Conservation (phyloP, 2,329 filamentous ascomycete genomes). For the Ophiostoma sp. region DNA sequence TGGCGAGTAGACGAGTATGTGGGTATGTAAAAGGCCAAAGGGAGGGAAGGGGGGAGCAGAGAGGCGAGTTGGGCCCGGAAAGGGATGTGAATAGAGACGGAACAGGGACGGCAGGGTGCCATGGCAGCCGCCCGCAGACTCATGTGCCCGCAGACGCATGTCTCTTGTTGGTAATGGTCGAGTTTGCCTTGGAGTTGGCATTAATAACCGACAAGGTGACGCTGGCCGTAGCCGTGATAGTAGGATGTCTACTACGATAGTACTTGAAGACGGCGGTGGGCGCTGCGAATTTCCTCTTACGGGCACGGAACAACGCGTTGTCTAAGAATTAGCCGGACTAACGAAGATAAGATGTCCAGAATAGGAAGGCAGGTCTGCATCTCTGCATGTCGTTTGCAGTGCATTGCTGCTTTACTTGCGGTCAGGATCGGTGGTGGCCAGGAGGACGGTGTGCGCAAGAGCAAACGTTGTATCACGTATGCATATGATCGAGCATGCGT, state of each 20-base stretch:
- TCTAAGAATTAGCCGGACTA: neutral
- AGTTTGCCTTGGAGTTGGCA: neutral
- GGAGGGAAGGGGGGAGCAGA: neutral
- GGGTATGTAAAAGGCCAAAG: neutral
- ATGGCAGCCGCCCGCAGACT: neutral
- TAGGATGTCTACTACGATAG: neutral
- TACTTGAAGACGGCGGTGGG: neutral
- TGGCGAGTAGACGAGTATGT: neutral
- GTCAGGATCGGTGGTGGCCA: neutral
- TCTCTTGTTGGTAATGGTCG: neutral
- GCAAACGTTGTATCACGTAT: neutral
- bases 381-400: slow-evolving; percentile 12
- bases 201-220: neutral
- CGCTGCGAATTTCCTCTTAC: slow-evolving; percentile 7
- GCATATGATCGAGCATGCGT: neutral
- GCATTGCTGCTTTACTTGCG: slow-evolving; percentile 16
- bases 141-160: neutral
- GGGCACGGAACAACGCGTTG: neutral
- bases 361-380: slow-evolving; percentile 8
- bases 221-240: neutral
- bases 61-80: neutral
- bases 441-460: neutral
- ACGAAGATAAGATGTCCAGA: neutral
- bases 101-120: neutral
- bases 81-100: neutral